A percentile compares a stretch with the other conserved stretches of the same genome.
Evolutionary conservation across 306 rosid genomes (phyloP).

Genomic region (Astragalus membranaceus): DNA sequence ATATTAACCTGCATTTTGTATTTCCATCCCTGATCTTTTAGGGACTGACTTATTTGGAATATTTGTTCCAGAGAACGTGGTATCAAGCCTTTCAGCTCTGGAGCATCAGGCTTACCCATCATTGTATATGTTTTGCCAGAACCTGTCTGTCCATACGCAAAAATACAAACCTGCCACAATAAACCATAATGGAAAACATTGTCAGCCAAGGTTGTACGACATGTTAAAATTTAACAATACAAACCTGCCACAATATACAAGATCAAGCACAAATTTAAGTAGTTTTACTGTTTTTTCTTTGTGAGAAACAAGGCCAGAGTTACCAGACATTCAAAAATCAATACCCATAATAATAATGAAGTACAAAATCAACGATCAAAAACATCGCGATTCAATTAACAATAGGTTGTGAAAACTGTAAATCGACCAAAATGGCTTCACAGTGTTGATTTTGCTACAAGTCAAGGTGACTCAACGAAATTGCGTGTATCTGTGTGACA

Average conservation of each 20-base stretch:
- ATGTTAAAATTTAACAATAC: no score
- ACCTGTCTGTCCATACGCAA: constrained; percentile 96
- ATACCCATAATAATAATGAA: background rate
- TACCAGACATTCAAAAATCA: background rate
- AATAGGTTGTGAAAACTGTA: background rate
- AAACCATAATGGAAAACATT: constrained; percentile 1
- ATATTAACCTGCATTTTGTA: constrained; percentile 77
- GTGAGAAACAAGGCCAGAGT: background rate
- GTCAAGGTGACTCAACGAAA: no score
- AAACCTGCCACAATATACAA: no score
- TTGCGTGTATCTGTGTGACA: no score
- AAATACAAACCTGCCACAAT: constrained; percentile 76
- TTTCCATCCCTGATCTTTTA: constrained; percentile 83
- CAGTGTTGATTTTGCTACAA: background rate
- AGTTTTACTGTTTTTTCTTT: no score
- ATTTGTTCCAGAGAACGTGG: constrained; percentile 88
- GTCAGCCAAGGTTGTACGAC: background rate
- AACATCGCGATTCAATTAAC: no score
- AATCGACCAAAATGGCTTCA: background rate
- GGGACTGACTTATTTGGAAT: constrained; percentile 70
- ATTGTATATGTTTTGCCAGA: constrained; percentile 92
- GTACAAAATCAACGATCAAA: no score
- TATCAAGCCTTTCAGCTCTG: constrained; percentile 76
- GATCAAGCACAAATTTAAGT: background rate
- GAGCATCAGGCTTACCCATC: constrained; percentile 83